Evolutionary conservation across 768 basidiomycete species (phyloP), one percentile per base, ranked within the genome.

Genomic region (Lactarius akahatsu): DNA sequence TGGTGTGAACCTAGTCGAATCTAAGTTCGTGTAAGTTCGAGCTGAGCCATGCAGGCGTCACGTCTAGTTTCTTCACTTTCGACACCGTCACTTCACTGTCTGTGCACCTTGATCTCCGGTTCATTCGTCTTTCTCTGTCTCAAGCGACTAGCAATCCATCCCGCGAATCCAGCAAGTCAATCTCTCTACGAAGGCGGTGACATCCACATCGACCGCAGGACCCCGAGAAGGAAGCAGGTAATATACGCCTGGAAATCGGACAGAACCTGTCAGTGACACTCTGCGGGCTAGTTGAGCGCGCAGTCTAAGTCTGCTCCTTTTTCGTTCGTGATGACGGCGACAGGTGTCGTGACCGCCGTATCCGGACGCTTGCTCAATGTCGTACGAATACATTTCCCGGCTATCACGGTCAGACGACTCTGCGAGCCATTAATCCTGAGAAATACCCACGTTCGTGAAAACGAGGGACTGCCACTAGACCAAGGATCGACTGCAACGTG

Each of bases 301-400:
- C 80, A 77, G 67, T 90, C 88, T 10, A 91, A 76, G 41, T 78
- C 78, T 58, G 86, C 78, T 4, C 80, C 82, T 60, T 85, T 82
- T 66, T 86, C 78, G 54, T 80, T 76, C 86, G 88, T 89, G 68
- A 90, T 80, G 59, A 90, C 85, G n/a, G 80, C 78, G 62, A 91
- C 81, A 82, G 90, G 90, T 87, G 73, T 91, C 90, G 74, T 89
- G 86, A 20, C 84, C 86, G 67, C 89, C 74, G 54, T 74, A 86
- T 11, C 82, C 83, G 16, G 85, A 82, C 2, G 88, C 83, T 74
- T 90, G 89, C 72, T 91, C 90, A 54, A 85, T 83, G 66, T 90
- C 89, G 75, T 88, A 91, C 1, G 88, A 91, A 73, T 88, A 87
- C 41, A 90, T 86, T 68, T 90, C 89, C 89, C 89, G 66, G 8